Percentiles rank a stretch among this genome's conserved stretches.
These are phyloP conservation scores for Russula abietina DNA, from an alignment of 768 basidiomycete species.

Conservation along the genomic window DNA sequence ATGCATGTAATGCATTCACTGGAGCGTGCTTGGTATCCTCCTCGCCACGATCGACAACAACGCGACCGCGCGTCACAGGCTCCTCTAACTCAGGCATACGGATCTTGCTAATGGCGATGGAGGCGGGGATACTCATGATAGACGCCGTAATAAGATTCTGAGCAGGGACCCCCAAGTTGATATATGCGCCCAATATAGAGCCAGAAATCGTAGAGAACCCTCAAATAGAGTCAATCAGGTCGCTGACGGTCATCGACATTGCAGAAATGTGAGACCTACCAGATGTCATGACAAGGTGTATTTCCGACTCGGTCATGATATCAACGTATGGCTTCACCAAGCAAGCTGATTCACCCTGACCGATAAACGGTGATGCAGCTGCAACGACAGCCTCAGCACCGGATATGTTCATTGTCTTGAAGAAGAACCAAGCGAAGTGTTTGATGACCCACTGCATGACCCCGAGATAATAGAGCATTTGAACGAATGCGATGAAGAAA, in stretches of 20 bases:
- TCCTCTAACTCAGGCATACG: slow-evolving; percentile 80
- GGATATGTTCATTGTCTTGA: slow-evolving; percentile 86
- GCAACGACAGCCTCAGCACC: slow-evolving; percentile 93
- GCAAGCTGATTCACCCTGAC: slow-evolving; percentile 85
- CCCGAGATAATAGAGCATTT: slow-evolving; percentile 87
- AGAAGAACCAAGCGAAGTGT: slow-evolving; percentile 91
- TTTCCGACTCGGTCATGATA: slow-evolving; percentile 76
- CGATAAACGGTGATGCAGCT: slow-evolving; percentile 89
- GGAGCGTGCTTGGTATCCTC: slow-evolving; percentile 46
- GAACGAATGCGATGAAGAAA: slow-evolving; percentile 90
- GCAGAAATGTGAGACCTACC: slow-evolving; percentile 35
- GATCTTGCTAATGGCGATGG: slow-evolving; percentile 87
- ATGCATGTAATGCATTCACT: slow-evolving; percentile 83
- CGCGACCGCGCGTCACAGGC: slow-evolving; percentile 76
- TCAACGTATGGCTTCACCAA: slow-evolving; percentile 80
- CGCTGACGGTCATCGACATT: not conserved
- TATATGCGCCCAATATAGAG: slow-evolving; percentile 81
- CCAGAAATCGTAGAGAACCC: slow-evolving; percentile 91
- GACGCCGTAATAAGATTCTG: slow-evolving; percentile 82
- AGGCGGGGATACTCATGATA: slow-evolving; percentile 93
- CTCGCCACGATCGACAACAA: slow-evolving; percentile 76
- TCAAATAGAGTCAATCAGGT: slow-evolving; percentile 14
- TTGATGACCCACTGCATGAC: slow-evolving; percentile 93
- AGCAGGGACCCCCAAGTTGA: slow-evolving; percentile 68
- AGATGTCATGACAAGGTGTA: slow-evolving; percentile 87